Conservation (phyloP, 495 filamentous ascomycete genomes). For the Xylaria sp. region DNA sequence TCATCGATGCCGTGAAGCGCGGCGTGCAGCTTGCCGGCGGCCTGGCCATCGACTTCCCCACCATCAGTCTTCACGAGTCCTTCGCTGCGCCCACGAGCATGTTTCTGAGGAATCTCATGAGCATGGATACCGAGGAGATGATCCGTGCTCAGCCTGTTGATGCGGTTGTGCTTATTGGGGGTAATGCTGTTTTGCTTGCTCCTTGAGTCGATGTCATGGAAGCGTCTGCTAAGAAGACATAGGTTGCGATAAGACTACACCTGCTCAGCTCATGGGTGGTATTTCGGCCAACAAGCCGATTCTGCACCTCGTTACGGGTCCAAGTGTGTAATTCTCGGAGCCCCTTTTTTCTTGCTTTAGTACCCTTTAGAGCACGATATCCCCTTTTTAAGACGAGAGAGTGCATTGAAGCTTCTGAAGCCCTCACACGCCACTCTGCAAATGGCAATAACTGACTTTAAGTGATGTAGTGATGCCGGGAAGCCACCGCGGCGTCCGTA, state of each 20-base stretch:
- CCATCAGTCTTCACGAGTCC: slow-evolving; percentile 68
- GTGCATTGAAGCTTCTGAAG: too few relatives aligned
- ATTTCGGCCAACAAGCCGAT: slow-evolving; percentile 74
- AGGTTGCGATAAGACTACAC: slow-evolving; percentile 74
- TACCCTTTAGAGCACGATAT: too few relatives aligned
- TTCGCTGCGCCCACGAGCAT: slow-evolving; percentile 73
- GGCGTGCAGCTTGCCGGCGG: slow-evolving; percentile 68
- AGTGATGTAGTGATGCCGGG: slow-evolving; percentile 61
- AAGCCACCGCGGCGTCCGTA: slow-evolving; percentile 61
- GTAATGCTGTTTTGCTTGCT: slow-evolving; percentile 40
- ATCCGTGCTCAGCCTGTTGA: slow-evolving; percentile 69
- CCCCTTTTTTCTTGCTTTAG: too few relatives aligned
- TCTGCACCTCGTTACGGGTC: slow-evolving; percentile 67
- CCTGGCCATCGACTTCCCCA: slow-evolving; percentile 70
- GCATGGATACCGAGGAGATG: slow-evolving; percentile 79
- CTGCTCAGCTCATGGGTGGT: slow-evolving; percentile 72
- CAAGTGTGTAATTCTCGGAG: slow-evolving; percentile 40
- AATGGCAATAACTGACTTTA: too few relatives aligned
- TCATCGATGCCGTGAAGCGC: slow-evolving; percentile 69
- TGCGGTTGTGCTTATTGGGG: slow-evolving; percentile 69
- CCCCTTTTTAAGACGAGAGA: too few relatives aligned
- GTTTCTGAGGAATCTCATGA: slow-evolving; percentile 72
- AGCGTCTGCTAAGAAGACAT: background rate
- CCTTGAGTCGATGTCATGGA: background rate
- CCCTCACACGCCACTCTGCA: too few relatives aligned